Conservation (phyloP, 2,329 filamentous ascomycete genomes). For the Septoria petroselini region DNA sequence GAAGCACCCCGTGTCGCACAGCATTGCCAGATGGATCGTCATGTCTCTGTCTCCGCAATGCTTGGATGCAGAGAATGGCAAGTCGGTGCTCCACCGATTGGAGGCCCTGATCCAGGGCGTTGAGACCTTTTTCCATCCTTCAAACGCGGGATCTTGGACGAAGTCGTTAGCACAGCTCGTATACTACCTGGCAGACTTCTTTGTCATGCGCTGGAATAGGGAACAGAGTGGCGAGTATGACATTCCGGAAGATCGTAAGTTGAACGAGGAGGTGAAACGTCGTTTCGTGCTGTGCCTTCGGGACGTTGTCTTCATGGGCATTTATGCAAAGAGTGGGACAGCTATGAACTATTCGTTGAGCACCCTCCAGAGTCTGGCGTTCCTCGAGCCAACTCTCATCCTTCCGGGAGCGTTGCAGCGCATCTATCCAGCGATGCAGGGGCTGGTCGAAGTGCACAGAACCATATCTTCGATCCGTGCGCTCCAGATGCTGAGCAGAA, state of each 20-base stretch:
- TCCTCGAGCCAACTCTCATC: constrained; percentile 85
- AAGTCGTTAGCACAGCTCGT: constrained; percentile 84
- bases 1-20: constrained; percentile 87
- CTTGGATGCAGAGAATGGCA: constrained; percentile 62
- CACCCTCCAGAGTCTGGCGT: constrained; percentile 83
- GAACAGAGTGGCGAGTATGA: constrained; percentile 92
- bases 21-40: constrained; percentile 88
- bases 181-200: constrained; percentile 90
- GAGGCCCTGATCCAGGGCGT: constrained; percentile 92
- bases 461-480: constrained; percentile 91
- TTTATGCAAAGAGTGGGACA: constrained; percentile 92
- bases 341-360: constrained; percentile 89
- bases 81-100: constrained; percentile 75
- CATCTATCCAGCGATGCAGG: constrained; percentile 95
- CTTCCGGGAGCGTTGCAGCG: constrained; percentile 89
- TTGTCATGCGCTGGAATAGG: constrained; percentile 95
- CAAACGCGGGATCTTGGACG: constrained; percentile 90
- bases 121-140: constrained; percentile 98
- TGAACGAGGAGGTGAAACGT: constrained; percentile 76
- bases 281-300: constrained; percentile 85
- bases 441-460: constrained; percentile 92
- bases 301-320: constrained; percentile 96
- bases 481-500: constrained; percentile 84
- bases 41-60: constrained; percentile 88
- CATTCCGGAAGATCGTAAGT: constrained; percentile 71